Percentiles rank a stretch among this genome's conserved stretches.
Conservation (phyloP, 2,329 filamentous ascomycete species). For the Aspergillus hiratsukae region DNA sequence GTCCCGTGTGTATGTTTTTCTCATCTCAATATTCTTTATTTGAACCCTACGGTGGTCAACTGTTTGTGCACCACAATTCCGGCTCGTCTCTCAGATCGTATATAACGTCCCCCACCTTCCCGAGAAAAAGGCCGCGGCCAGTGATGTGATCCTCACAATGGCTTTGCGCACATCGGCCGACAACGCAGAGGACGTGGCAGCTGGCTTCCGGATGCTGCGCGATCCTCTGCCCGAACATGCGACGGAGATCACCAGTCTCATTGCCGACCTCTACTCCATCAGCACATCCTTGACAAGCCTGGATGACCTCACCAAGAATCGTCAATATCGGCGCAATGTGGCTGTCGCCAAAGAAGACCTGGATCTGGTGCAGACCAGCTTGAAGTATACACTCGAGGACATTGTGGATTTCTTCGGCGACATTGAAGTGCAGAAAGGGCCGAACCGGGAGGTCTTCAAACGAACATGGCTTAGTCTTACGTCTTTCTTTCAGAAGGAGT, state of each 20-base stretch:
- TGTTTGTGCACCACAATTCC: background rate
- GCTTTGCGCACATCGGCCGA: slow-evolving; percentile 42
- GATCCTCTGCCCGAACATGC: slow-evolving; percentile 48
- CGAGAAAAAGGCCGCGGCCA: background rate
- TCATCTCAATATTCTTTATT: background rate
- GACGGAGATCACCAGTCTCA: slow-evolving; percentile 50
- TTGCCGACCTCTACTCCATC: slow-evolving; percentile 53
- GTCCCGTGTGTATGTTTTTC: background rate
- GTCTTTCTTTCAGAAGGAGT: slow-evolving; percentile 44
- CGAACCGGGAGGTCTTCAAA: slow-evolving; percentile 38
- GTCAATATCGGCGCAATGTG: slow-evolving; percentile 36
- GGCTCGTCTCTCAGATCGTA: background rate
- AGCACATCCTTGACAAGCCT: slow-evolving; percentile 48
- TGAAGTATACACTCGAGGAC: slow-evolving; percentile 50
- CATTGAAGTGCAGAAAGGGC: slow-evolving; percentile 26
- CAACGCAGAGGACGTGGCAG: slow-evolving; percentile 51
- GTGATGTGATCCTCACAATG: slow-evolving; percentile 24
- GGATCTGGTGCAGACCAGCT: slow-evolving; percentile 45
- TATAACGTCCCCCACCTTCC: background rate
- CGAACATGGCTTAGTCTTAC: slow-evolving; percentile 50
- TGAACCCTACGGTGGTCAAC: background rate
- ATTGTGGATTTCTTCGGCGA: slow-evolving; percentile 44
- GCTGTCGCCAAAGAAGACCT: slow-evolving; percentile 45
- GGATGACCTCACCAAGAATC: slow-evolving; percentile 40
- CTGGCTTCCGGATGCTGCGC: slow-evolving; percentile 48